Evolutionary conservation across 768 basidiomycete genomes (phyloP).

Genomic region (Amanita molliuscula): DNA sequence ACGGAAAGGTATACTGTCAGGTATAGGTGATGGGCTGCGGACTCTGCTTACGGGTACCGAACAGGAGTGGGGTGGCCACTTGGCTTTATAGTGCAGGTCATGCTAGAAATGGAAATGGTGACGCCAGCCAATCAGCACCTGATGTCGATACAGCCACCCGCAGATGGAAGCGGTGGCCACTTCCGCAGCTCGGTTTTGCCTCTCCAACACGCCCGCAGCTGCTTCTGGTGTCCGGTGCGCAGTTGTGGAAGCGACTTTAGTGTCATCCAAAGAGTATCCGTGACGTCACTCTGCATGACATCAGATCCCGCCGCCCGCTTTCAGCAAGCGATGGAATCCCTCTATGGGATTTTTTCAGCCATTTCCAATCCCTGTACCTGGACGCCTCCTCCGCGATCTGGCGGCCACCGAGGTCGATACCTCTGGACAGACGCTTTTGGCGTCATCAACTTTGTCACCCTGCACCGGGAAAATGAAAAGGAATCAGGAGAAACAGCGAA

Average conservation of each 20-base stretch:
- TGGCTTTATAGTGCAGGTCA: not conserved
- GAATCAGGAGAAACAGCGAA: not conserved
- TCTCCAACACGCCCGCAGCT: too few species aligned
- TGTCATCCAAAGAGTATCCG: too few species aligned
- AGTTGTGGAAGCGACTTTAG: too few species aligned
- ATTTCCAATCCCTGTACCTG: not conserved
- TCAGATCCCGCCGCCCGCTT: too few species aligned
- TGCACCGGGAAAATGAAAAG: not conserved
- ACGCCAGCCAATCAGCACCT: not conserved
- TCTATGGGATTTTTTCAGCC: not conserved
- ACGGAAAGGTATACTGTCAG: too few species aligned
- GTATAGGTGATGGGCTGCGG: not conserved
- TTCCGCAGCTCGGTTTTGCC: too few species aligned
- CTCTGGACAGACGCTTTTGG: conserved; percentile 1
- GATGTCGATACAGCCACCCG: too few species aligned
- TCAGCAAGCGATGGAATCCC: not conserved
- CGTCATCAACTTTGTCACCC: not conserved
- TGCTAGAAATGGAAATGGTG: not conserved
- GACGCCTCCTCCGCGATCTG: not conserved
- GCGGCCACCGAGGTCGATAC: not conserved
- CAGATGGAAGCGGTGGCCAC: too few species aligned
- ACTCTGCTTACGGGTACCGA: not conserved
- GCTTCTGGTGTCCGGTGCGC: too few species aligned
- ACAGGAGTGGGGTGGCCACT: not conserved
- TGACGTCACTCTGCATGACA: not conserved